Evolutionary conservation across 2,329 filamentous ascomycete species (phyloP).

Genomic region (Fusarium papillatum): DNA sequence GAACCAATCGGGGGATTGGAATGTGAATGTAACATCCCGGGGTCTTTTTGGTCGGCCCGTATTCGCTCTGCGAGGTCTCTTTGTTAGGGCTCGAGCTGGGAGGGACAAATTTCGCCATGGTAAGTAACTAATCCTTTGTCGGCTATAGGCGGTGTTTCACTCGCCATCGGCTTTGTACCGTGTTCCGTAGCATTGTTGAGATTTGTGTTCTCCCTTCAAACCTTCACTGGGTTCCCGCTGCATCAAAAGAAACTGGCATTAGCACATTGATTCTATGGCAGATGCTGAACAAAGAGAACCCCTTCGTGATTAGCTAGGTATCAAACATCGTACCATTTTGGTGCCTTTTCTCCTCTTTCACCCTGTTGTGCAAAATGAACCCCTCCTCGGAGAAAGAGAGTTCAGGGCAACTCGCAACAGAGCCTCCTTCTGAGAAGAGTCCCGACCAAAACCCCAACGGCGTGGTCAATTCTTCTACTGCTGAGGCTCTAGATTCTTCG

Average conservation of each 20-base stretch:
- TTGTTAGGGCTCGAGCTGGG: background rate
- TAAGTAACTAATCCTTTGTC: background rate
- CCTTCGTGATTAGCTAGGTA: background rate
- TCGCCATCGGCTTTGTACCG: background rate
- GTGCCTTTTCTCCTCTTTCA: background rate
- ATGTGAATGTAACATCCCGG: background rate
- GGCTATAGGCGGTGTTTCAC: background rate
- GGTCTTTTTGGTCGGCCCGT: slow-evolving; percentile 3
- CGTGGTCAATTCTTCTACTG: background rate
- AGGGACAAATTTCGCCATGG: background rate
- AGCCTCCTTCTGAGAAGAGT: background rate
- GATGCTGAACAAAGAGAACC: background rate
- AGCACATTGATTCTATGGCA: background rate
- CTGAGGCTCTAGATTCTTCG: background rate
- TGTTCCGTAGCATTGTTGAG: background rate
- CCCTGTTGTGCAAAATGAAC: background rate
- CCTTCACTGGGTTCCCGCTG: background rate
- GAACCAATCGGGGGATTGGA: background rate
- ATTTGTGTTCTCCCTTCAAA: background rate
- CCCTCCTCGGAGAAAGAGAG: background rate
- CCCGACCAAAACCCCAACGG: background rate
- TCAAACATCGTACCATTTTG: background rate
- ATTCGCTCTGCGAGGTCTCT: background rate
- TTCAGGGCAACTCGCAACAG: background rate
- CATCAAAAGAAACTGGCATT: background rate